Evolutionary conservation across 331 rosid genomes (phyloP).

Genomic region (Quercus tomentella): DNA sequence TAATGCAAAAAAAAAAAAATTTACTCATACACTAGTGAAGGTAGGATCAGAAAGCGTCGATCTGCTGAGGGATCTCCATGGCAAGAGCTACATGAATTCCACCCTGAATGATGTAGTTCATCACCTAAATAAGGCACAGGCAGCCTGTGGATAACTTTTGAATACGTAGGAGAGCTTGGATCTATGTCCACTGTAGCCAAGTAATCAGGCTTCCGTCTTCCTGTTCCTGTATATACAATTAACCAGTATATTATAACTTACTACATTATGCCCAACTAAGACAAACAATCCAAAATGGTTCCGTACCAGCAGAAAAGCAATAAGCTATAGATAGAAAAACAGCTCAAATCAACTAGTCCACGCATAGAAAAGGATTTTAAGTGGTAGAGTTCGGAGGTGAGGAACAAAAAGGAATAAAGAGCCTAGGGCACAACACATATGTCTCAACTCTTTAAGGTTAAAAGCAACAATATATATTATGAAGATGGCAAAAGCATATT

Average conservation of each 20-base stretch:
- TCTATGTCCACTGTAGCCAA: conserved; percentile 88
- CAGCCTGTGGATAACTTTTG: conserved; percentile 75
- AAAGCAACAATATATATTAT: too few relatives aligned
- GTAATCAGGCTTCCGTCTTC: conserved; percentile 82
- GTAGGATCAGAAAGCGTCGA: conserved; percentile 61
- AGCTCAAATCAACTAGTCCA: background rate
- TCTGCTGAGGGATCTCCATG: conserved; percentile 74
- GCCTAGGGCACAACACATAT: too few relatives aligned
- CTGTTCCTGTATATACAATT: conserved; percentile 59
- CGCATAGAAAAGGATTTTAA: background rate
- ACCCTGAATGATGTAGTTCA: conserved; percentile 87
- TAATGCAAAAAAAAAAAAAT: background rate
- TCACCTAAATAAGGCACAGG: conserved; percentile 68
- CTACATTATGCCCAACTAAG: background rate
- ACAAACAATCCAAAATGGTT: background rate
- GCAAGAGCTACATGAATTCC: conserved; percentile 99
- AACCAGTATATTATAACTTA: background rate
- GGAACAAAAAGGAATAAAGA: background rate
- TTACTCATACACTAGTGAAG: conserved; percentile 58
- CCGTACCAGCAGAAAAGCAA: background rate
- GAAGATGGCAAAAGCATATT: too few relatives aligned
- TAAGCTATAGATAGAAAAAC: background rate
- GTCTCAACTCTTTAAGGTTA: too few relatives aligned
- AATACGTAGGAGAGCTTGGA: conserved; percentile 82
- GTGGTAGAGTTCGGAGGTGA: background rate